Evolutionary conservation across 257 asterid species (phyloP).

Genomic region (Solanum etuberosum): DNA sequence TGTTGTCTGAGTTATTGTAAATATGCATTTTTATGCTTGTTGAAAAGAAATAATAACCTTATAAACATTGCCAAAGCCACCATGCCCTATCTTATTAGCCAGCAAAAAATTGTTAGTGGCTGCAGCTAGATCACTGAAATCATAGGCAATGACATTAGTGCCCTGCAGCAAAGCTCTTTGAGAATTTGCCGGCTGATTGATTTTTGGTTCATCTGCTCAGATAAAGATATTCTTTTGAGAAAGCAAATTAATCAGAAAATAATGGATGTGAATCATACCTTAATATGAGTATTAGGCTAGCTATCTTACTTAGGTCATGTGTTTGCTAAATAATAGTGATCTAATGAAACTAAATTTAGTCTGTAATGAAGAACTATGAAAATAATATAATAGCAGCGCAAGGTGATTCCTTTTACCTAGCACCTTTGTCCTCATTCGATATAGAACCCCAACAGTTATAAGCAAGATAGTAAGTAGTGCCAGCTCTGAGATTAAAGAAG

Average conservation of each 20-base stretch:
- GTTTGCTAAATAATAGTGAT: not conserved
- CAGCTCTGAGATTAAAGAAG: not conserved
- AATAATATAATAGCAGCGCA: not conserved
- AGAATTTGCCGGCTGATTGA: not conserved
- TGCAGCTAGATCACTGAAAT: conserved; percentile 2
- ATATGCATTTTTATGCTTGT: not conserved
- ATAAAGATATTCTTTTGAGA: not conserved
- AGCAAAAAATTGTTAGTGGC: conserved; percentile 21
- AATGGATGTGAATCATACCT: not conserved
- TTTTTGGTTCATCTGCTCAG: not conserved
- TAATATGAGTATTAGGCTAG: not conserved
- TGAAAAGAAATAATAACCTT: conserved; percentile 7
- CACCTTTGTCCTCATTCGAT: not conserved
- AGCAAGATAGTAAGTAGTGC: not conserved
- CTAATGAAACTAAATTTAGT: not conserved
- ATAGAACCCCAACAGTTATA: not conserved
- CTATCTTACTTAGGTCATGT: not conserved
- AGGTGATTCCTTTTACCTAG: not conserved
- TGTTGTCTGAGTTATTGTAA: not conserved
- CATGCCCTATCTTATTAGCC: conserved; percentile 26
- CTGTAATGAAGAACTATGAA: not conserved
- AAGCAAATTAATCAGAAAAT: not conserved
- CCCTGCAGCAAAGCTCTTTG: not conserved
- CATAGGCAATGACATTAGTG: not conserved
- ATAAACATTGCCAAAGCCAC: conserved; percentile 38